These are phyloP conservation scores for Pseudevernia furfuracea DNA, from an alignment of 495 filamentous ascomycete genomes.

Conservation along the genomic window DNA sequence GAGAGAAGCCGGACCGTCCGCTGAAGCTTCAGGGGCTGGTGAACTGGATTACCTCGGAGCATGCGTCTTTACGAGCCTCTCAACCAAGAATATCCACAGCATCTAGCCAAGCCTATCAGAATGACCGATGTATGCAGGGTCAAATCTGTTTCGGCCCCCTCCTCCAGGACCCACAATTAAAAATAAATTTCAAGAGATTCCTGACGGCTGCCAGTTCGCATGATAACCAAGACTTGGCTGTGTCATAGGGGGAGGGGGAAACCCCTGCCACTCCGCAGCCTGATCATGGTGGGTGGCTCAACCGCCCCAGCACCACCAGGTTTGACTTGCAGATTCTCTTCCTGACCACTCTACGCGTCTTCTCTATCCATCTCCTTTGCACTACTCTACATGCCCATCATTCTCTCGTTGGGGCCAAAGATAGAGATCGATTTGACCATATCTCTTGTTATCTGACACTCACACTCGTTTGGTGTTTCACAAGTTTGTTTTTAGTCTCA, in stretches of 20 bases:
- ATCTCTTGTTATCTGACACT: neutral
- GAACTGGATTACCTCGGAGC: neutral
- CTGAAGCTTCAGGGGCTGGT: neutral
- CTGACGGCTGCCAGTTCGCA: neutral
- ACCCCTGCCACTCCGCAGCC: neutral
- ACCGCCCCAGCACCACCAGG: neutral
- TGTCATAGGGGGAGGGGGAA: neutral
- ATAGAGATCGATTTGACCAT: neutral
- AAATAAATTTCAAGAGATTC: neutral
- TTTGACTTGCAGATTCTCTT: slow-evolving; percentile 4
- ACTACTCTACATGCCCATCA: neutral
- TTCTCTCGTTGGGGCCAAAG: neutral
- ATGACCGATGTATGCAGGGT: neutral
- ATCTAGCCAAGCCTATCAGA: slow-evolving; percentile 1
- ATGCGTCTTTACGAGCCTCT: neutral
- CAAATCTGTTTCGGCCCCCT: neutral
- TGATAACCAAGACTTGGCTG: neutral
- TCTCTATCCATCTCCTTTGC: neutral
- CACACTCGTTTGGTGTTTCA: slow-evolving; percentile 1
- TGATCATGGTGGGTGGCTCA: neutral
- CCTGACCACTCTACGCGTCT: neutral
- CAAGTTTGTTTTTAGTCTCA: neutral
- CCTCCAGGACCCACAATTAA: slow-evolving; percentile 7
- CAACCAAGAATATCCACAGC: neutral
- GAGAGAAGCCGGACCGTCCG: neutral